phyloP scores from a whole-genome alignment of 345 rosid species.

The Syzygium jambos region DNA sequence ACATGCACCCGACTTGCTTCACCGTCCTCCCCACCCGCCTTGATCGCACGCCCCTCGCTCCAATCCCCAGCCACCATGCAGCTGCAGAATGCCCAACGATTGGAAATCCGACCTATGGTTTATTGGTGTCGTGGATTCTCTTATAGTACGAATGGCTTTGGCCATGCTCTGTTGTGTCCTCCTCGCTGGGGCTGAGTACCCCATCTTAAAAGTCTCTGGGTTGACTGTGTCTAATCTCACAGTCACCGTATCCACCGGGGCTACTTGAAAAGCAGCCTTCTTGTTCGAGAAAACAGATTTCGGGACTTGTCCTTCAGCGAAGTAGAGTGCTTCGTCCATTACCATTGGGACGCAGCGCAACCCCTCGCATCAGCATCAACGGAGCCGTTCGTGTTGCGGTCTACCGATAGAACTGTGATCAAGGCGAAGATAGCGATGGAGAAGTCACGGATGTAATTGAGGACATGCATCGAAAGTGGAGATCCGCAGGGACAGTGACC shows the following conservation, averaged over 20 bases:
- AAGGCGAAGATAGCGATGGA: background rate
- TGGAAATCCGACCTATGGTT: no score
- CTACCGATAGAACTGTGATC: background rate
- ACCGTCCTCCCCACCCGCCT: no score
- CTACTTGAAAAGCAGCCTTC: background rate
- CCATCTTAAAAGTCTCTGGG: background rate
- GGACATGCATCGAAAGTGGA: background rate
- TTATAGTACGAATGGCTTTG: no score
- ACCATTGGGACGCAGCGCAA: background rate
- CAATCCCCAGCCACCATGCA: no score
- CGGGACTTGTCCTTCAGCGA: background rate
- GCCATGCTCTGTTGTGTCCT: no score
- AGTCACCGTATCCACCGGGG: background rate
- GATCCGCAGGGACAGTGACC: background rate
- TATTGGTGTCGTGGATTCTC: no score
- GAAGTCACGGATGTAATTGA: background rate
- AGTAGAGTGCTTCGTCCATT: background rate
- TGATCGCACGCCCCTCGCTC: no score
- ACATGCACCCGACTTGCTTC: no score
- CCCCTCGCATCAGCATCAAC: background rate
- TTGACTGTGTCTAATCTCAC: background rate
- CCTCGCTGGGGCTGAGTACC: background rate
- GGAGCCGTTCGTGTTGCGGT: background rate
- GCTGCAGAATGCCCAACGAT: no score
- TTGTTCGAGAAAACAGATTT: background rate